Conservation (phyloP, 2,329 filamentous ascomycete species). For the Zasmidium citrigriseum region DNA sequence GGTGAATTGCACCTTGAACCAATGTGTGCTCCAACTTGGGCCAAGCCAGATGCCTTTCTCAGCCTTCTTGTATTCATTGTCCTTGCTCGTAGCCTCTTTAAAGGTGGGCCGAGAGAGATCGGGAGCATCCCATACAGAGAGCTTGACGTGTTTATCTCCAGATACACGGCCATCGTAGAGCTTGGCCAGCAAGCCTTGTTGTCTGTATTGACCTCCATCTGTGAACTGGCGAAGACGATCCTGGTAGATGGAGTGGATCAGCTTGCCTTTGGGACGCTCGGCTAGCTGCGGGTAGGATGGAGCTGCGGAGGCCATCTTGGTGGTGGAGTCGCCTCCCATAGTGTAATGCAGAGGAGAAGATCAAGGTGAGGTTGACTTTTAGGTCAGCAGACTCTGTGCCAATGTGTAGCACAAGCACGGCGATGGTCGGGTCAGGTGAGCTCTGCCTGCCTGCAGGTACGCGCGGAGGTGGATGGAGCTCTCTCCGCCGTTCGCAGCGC, state of each 20-base stretch:
- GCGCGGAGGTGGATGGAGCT: neutral
- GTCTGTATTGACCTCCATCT: constrained; percentile 63
- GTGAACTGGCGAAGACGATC: constrained; percentile 83
- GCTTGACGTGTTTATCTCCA: constrained; percentile 75
- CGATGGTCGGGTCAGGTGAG: neutral
- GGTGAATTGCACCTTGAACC: constrained; percentile 83
- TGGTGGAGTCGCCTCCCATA: constrained; percentile 42
- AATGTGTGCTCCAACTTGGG: constrained; percentile 96
- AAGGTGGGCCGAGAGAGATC: constrained; percentile 79
- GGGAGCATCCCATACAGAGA: constrained; percentile 68
- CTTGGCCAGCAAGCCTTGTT: constrained; percentile 57
- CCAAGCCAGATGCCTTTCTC: constrained; percentile 79
- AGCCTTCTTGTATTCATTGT: constrained; percentile 72
- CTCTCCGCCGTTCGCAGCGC: neutral
- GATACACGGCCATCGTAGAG: constrained; percentile 68
- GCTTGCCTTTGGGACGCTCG: constrained; percentile 65
- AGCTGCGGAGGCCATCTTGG: constrained; percentile 26
- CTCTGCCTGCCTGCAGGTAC: neutral
- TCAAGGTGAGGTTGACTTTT: neutral
- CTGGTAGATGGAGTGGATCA: constrained; percentile 82
- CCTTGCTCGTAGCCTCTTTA: constrained; percentile 68
- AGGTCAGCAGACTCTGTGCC: neutral
- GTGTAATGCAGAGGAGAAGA: neutral
- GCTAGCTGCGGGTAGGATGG: constrained; percentile 52
- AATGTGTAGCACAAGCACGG: neutral